Conservation (phyloP, 805 yeast species). For the Metschnikowia reukaufii region DNA sequence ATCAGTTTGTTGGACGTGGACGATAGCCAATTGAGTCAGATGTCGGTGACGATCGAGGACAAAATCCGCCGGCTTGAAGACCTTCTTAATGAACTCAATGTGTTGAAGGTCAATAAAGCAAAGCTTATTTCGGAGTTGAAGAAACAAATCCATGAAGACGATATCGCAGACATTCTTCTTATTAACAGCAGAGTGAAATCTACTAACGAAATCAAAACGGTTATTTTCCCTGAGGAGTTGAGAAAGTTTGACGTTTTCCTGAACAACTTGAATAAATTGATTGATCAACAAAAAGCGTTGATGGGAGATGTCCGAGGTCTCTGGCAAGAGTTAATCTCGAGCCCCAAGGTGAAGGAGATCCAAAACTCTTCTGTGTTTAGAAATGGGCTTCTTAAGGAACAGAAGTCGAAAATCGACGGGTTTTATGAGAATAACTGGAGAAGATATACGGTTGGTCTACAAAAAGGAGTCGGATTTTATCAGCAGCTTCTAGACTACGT, state of each 20-base stretch:
- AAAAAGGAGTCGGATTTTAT: constrained; percentile 67
- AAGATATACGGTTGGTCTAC: constrained; percentile 55
- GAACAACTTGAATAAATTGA: constrained; percentile 63
- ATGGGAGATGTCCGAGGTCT: constrained; percentile 31
- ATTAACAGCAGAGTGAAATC: constrained; percentile 57
- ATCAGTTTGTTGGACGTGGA: constrained; percentile 69
- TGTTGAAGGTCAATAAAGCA: constrained; percentile 62
- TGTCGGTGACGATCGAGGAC: constrained; percentile 25
- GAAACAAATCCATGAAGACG: constrained; percentile 72
- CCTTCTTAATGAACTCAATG: constrained; percentile 58
- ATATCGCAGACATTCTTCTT: constrained; percentile 73
- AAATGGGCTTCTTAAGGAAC: constrained; percentile 32
- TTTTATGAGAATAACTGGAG: constrained; percentile 58
- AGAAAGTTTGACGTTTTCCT: constrained; percentile 72
- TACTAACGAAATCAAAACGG: constrained; percentile 54
- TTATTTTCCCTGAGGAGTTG: constrained; percentile 66
- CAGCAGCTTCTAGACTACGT: constrained; percentile 44
- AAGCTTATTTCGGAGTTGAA: constrained; percentile 65
- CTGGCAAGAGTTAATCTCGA: constrained; percentile 31
- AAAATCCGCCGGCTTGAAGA: constrained; percentile 54
- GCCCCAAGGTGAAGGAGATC: constrained; percentile 39
- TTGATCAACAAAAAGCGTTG: constrained; percentile 60
- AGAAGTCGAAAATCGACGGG: constrained; percentile 36
- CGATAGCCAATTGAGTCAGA: constrained; percentile 33
- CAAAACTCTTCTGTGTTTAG: constrained; percentile 44